These are phyloP conservation scores for Phyllosticta ampelicida DNA, from an alignment of 2,329 filamentous ascomycete species.

Conservation along the genomic window DNA sequence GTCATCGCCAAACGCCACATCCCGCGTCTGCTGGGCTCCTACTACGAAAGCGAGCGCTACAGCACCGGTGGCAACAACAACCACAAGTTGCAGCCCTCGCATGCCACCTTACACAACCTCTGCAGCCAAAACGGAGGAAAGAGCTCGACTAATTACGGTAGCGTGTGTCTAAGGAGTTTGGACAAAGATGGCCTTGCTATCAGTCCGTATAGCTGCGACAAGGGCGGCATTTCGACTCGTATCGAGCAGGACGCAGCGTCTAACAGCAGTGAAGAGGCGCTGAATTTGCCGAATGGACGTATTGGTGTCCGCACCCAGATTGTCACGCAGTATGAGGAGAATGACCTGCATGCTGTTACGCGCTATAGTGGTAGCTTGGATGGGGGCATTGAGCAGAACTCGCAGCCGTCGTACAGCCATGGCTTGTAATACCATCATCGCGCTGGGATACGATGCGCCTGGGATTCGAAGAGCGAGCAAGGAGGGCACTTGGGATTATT, in stretches of 20 bases:
- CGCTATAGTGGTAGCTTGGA: constrained; percentile 5
- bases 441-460: too few relatives aligned
- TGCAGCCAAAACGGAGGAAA: neutral
- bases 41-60: constrained; percentile 9
- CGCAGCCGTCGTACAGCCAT: neutral
- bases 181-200: neutral
- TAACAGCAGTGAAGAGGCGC: constrained; percentile 10
- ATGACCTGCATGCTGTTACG: neutral
- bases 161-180: constrained; percentile 4
- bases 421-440: neutral
- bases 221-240: constrained; percentile 1
- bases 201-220: neutral
- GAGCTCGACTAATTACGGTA: neutral
- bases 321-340: constrained; percentile 2
- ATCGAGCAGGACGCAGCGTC: constrained; percentile 10
- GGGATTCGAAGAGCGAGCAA: too few relatives aligned
- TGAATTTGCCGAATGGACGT: constrained; percentile 6
- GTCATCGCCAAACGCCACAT: constrained; percentile 10
- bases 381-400: neutral
- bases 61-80: neutral
- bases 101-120: constrained; percentile 4
- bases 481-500: neutral
- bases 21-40: constrained; percentile 8
- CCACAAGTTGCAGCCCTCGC: neutral
- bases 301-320: constrained; percentile 10